Conservation (phyloP, 257 asterid genomes). For the Capsicum chinense region DNA sequence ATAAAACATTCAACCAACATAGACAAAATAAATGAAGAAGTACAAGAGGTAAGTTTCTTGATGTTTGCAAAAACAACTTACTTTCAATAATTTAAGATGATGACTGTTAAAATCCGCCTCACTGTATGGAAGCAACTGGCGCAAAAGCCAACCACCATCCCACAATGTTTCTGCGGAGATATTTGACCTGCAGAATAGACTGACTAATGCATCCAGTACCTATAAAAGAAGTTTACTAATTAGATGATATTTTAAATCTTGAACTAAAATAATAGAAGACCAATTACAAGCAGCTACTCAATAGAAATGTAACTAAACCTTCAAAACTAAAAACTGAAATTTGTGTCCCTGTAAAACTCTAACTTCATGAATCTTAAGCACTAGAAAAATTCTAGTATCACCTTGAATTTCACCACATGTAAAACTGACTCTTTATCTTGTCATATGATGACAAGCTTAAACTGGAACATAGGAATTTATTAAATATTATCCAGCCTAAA, state of each 20-base stretch:
- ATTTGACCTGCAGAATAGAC: constrained; percentile 87
- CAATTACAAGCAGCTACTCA: constrained; percentile 3
- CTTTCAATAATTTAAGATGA: constrained; percentile 74
- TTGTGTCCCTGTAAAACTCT: background rate
- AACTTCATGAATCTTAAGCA: constrained; percentile 11
- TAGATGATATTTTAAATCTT: constrained; percentile 8
- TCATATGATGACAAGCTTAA: background rate
- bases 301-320: background rate
- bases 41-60: background rate
- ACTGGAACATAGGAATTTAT: background rate
- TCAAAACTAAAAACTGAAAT: background rate
- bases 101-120: constrained; percentile 73
- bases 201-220: constrained; percentile 96
- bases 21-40: background rate
- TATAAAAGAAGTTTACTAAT: constrained; percentile 44
- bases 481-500: constrained; percentile 25
- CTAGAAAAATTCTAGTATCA: background rate
- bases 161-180: constrained; percentile 95
- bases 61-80: constrained; percentile 48
- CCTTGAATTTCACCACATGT: constrained; percentile 10
- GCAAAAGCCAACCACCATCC: constrained; percentile 99
- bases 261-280: background rate
- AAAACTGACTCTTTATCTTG: constrained; percentile 4
- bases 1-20: constrained; percentile 24
- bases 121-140: constrained; percentile 90